These are phyloP conservation scores for Chaetomium sp. DNA, from an alignment of 2,329 filamentous ascomycete species.

Conservation along the genomic window DNA sequence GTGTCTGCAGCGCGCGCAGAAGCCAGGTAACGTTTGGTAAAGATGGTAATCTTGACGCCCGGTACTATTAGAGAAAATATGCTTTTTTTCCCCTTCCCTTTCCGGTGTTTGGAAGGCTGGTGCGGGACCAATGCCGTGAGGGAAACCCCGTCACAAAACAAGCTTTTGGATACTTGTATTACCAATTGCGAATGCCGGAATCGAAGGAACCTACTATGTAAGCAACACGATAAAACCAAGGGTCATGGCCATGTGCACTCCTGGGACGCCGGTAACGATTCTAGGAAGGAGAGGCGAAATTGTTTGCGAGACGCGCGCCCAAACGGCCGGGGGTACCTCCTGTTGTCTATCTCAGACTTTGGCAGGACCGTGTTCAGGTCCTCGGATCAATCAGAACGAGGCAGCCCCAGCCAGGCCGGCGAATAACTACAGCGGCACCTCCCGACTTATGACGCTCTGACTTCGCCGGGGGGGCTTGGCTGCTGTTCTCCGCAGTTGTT, in stretches of 20 bases:
- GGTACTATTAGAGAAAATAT: constrained; percentile 5
- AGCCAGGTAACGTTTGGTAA: constrained; percentile 6
- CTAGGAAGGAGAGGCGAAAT: background rate
- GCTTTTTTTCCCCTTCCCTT: constrained; percentile 2
- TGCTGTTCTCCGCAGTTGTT: constrained; percentile 5
- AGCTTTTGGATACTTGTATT: background rate
- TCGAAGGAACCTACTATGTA: no score
- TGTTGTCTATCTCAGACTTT: constrained; percentile 26
- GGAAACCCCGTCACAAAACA: background rate
- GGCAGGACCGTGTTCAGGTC: constrained; percentile 9
- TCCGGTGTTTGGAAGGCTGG: background rate
- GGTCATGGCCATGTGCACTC: constrained; percentile 9
- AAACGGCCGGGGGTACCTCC: constrained; percentile 13
- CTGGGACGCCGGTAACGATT: constrained; percentile 7
- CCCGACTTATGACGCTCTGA: background rate
- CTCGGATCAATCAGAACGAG: constrained; percentile 26
- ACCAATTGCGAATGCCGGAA: background rate
- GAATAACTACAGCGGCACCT: background rate
- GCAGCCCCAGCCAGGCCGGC: constrained; percentile 17
- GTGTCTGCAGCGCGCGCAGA: constrained; percentile 23
- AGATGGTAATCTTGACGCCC: constrained; percentile 12
- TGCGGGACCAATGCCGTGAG: background rate
- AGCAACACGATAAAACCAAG: constrained; percentile 6
- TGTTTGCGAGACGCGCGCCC: constrained; percentile 14
- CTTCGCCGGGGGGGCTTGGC: constrained; percentile 2